Evolutionary conservation across 2,329 filamentous ascomycete genomes (phyloP).

Genomic region (Fusarium pseudocircinatum): DNA sequence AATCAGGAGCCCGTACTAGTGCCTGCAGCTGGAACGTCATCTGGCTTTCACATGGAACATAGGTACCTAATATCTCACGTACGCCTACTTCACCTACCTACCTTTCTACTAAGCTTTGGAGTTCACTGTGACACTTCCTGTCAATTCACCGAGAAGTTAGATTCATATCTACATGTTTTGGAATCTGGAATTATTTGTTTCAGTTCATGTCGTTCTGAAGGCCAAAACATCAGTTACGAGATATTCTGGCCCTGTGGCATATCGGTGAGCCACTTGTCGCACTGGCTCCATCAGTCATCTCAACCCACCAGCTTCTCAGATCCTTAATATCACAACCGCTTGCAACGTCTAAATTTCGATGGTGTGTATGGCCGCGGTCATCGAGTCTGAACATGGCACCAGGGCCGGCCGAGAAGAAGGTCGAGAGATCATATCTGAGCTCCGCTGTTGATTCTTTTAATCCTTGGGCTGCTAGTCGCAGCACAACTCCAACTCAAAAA

Average conservation of each 20-base stretch:
- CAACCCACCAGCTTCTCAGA: neutral
- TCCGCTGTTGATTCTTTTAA: conserved; percentile 71
- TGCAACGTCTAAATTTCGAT: neutral
- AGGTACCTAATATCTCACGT: neutral
- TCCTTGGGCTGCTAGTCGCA: conserved; percentile 64
- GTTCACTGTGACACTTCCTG: neutral
- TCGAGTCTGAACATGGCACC: conserved; percentile 50
- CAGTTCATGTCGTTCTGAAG: neutral
- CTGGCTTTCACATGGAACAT: conserved; percentile 36
- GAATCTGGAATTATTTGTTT: neutral
- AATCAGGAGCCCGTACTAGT: neutral
- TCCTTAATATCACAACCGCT: neutral
- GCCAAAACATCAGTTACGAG: neutral
- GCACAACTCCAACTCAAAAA: conserved; percentile 57
- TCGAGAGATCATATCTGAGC: conserved; percentile 68
- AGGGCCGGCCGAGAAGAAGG: conserved; percentile 56
- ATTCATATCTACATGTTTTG: neutral
- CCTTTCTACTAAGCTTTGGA: neutral
- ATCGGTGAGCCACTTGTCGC: neutral
- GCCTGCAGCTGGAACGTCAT: conserved; percentile 25
- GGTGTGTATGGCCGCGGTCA: conserved; percentile 29
- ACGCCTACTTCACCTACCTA: neutral
- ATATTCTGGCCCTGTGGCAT: neutral
- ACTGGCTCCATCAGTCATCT: conserved; percentile 16
- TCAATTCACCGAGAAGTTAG: neutral